These are phyloP conservation scores for Mycena crocata DNA, from an alignment of 768 basidiomycete genomes.

Conservation along the genomic window DNA sequence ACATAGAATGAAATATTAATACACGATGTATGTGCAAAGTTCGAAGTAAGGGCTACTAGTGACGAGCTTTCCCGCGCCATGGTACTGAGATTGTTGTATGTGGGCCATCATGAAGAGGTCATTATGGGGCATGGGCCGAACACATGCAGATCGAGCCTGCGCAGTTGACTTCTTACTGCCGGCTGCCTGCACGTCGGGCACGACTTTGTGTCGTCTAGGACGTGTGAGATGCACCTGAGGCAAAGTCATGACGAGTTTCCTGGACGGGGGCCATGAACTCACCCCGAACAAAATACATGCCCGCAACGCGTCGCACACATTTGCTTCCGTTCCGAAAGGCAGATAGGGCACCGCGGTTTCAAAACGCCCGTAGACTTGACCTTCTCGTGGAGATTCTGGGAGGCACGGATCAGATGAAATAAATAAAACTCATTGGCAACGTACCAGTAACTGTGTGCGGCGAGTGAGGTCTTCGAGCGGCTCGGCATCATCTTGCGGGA, in stretches of 20 bases:
- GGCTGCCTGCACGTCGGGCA: conserved; percentile 31
- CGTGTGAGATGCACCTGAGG: conserved; percentile 25
- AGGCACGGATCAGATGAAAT: neutral
- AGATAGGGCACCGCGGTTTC: conserved; percentile 42
- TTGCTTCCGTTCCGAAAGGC: conserved; percentile 37
- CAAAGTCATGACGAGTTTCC: too few species aligned
- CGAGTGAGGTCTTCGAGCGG: neutral
- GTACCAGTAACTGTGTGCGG: too few species aligned
- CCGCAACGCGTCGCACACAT: conserved; percentile 46
- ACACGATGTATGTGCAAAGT: conserved; percentile 11
- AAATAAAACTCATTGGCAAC: too few species aligned
- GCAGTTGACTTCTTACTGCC: conserved; percentile 15
- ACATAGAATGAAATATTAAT: conserved; percentile 3
- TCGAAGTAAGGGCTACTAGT: too few species aligned
- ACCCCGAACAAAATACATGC: conserved; percentile 48
- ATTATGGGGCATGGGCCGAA: too few species aligned
- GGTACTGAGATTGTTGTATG: too few species aligned
- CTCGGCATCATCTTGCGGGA: conserved; percentile 16
- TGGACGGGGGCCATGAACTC: too few species aligned
- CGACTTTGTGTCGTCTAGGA: conserved; percentile 11
- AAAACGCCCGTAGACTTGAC: conserved; percentile 22
- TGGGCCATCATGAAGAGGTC: too few species aligned
- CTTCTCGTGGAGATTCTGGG: conserved; percentile 11
- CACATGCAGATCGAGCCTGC: conserved; percentile 17
- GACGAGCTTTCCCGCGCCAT: too few species aligned